A percentile compares a stretch with the other conserved stretches of the same genome.
Evolutionary conservation across 306 rosid species (phyloP).

Genomic region (Castanea crenata): DNA sequence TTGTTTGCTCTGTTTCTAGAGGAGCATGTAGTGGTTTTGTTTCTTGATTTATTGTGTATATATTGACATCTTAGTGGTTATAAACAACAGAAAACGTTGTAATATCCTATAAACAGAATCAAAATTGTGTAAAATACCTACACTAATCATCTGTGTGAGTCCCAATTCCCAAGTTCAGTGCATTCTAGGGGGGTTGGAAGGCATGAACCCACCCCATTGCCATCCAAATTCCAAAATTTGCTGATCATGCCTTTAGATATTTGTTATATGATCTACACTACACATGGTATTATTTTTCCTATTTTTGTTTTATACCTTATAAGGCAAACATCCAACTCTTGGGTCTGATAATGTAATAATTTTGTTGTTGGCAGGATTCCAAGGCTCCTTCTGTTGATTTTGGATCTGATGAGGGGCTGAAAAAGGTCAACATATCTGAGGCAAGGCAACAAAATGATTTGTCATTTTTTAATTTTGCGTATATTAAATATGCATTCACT

Average conservation of each 20-base stretch:
- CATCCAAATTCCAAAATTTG: background rate
- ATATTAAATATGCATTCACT: background rate
- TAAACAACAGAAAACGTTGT: background rate
- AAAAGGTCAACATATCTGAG: conserved; percentile 71
- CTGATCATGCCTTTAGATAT: background rate
- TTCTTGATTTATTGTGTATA: background rate
- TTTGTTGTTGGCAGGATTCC: conserved; percentile 47
- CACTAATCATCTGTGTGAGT: background rate
- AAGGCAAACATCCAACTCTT: background rate
- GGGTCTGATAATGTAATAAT: background rate
- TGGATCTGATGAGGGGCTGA: conserved; percentile 53
- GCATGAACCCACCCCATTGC: background rate
- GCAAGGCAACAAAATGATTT: conserved; percentile 41
- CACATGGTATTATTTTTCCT: too few species aligned
- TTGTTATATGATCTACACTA: background rate
- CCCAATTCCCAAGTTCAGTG: background rate
- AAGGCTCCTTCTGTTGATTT: conserved; percentile 56
- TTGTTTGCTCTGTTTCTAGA: background rate
- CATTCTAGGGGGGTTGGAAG: background rate
- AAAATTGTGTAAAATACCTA: background rate
- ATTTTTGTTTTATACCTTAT: background rate
- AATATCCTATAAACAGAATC: background rate
- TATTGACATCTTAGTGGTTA: background rate
- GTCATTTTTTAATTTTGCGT: conserved; percentile 1
- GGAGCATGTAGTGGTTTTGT: background rate